Conservation (phyloP, 2,329 filamentous ascomycete species). For the Pezicula neosporulosa region DNA sequence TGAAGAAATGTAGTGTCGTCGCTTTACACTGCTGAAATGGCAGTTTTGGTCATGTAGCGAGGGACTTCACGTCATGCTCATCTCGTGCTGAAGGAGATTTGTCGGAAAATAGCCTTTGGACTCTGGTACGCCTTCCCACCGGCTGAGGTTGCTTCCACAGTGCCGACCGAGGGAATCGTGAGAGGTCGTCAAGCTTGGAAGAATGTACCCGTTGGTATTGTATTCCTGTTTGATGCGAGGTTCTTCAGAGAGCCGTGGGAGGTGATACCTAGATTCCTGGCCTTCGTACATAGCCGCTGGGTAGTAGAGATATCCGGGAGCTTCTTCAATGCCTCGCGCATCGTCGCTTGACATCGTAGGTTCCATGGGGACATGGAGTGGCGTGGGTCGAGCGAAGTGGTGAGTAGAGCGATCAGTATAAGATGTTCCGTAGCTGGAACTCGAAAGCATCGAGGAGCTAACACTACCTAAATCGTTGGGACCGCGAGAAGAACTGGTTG, state of each 20-base stretch:
- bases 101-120: slow-evolving; percentile 27
- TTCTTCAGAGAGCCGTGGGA: slow-evolving; percentile 20
- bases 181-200: slow-evolving; percentile 20
- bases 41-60: neutral
- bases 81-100: slow-evolving; percentile 22
- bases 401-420: slow-evolving; percentile 25
- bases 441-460: slow-evolving; percentile 20
- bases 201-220: slow-evolving; percentile 14
- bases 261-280: slow-evolving; percentile 22
- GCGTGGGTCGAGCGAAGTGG: slow-evolving; percentile 17
- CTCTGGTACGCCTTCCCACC: slow-evolving; percentile 25
- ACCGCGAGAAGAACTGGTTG: slow-evolving; percentile 17
- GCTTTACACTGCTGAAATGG: neutral
- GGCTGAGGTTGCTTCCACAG: slow-evolving; percentile 17
- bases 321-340: slow-evolving; percentile 24
- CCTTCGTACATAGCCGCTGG: slow-evolving; percentile 25
- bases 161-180: slow-evolving; percentile 18
- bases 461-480: slow-evolving; percentile 25
- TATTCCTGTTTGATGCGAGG: slow-evolving; percentile 26
- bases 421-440: slow-evolving; percentile 17
- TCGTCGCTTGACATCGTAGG: slow-evolving; percentile 27
- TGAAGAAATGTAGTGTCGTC: neutral
- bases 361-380: slow-evolving; percentile 27
- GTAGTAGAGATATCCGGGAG: slow-evolving; percentile 27
- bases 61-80: slow-evolving; percentile 22